Evolutionary conservation across 768 basidiomycete genomes (phyloP).

Genomic region (Rhizopogon vinicolor): DNA sequence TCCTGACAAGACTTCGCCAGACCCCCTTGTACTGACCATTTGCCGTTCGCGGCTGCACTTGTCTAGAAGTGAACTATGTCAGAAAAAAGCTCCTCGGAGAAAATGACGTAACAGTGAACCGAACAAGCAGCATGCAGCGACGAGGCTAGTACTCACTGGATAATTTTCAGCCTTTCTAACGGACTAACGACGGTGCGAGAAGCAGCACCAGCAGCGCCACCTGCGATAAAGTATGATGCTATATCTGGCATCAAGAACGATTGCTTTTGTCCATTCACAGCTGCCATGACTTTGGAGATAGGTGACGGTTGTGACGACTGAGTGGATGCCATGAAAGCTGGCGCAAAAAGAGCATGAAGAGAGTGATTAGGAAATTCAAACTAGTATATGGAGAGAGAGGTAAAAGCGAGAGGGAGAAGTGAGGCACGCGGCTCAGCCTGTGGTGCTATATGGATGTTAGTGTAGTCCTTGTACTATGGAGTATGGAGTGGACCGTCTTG

Average conservation of each 20-base stretch:
- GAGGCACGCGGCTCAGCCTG: constrained; percentile 4
- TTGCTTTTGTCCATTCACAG: constrained; percentile 19
- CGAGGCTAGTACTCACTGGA: constrained; percentile 57
- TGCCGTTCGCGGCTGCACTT: constrained; percentile 75
- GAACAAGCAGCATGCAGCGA: not conserved
- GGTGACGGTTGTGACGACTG: constrained; percentile 4
- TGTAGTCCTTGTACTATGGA: not conserved
- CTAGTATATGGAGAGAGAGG: constrained; percentile 1
- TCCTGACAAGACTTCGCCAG: constrained; percentile 74
- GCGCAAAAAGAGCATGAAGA: constrained; percentile 5
- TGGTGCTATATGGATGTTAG: not conserved
- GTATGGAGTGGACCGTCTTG: not conserved
- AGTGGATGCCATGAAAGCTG: constrained; percentile 2
- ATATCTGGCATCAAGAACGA: constrained; percentile 26
- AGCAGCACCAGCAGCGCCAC: constrained; percentile 55
- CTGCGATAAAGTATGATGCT: constrained; percentile 50
- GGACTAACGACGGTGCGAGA: constrained; percentile 92
- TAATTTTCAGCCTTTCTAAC: constrained; percentile 91
- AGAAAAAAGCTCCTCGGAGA: not conserved
- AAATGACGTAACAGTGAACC: not conserved
- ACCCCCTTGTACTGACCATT: constrained; percentile 78
- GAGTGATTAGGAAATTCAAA: constrained; percentile 1
- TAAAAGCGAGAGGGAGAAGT: not conserved
- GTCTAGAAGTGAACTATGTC: constrained; percentile 40
- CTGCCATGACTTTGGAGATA: constrained; percentile 16